Evolutionary conservation across 768 basidiomycete genomes (phyloP), one percentile per base, ranked within the genome.

Genomic region (Mycena rebaudengoi): DNA sequence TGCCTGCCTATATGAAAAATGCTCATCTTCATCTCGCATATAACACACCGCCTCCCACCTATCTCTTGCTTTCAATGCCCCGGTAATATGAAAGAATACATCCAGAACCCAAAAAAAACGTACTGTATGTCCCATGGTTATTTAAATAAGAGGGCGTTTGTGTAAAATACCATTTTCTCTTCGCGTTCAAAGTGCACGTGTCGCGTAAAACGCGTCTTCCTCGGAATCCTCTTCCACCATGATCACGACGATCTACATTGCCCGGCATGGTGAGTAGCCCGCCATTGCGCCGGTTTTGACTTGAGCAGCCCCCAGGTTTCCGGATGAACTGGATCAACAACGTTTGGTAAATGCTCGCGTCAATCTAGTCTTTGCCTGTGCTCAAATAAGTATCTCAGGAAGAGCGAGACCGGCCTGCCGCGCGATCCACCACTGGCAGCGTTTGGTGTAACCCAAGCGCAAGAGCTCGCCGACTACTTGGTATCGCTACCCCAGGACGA

Each of bases 351-450:
- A n/a, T n/a, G n/a, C n/a, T n/a, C n/a, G 85, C 64, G 46, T 41
- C 41, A 20, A 10, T 16, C 33, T 28, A 50, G 55, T 63, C 13
- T 13, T 43, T 37, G 20, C 14, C 20, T 35, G 23, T 43, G 40
- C 69, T 63, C 61, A 60, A 69, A 32, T 51, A 50, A 23, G 26
- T 23, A 23, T 40, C 33, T 23, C 66, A 92, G 91, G 90, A 82
- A 82, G 62, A 87, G 83, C 69, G 80, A 76, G 30, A 88, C 89
- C 21, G 92, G 92, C 32, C 82, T 91, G 30, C 80, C 91, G 12
- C 83, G 87, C 69, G 92, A 95, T 71, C 89, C 90, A 4, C 88
- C 91, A 20, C 78, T 94, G 33, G 88, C 93, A 28, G 88, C 86
- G 7, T 85, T 84, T 66, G 92, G 92, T 72, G 88, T 88, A 73